Base-by-base conservation (phyloP, 129 eudicot genomes). In the Heracleum sosnowskyi region DNA sequence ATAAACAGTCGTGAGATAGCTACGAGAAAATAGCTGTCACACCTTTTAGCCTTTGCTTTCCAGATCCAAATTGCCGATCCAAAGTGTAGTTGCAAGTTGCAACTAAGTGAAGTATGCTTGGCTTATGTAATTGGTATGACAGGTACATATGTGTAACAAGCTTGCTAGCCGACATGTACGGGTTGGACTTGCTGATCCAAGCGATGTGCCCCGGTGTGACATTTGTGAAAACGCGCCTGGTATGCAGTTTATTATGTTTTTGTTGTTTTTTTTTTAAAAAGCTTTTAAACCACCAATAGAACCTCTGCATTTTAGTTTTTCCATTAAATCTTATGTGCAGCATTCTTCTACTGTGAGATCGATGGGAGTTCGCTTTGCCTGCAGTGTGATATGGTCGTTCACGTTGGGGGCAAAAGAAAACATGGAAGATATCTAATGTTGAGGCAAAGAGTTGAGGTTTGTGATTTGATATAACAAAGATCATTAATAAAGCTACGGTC, bases 311-410 rank as follows among this genome's bases (percentile, higher is more conserved):
- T 74, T 74, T 34, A 74, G 20, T 44, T 45, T 31, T 79, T 68
- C 35, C 40, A 16, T 68, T 36, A 78, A 42, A 69, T n/a, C 81
- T 37, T 79, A 5, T 81, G 75, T 84, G 89, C 84, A 93, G 97
- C 97, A 81, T 93, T 93, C 89, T 93, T 93, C 86, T 91, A 91
- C 81, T 93, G 98, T 83, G 98, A 91, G 90, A 83, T 91, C 72
- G 98, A 91, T 81, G 98, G 98, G 79, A 93, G 93, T 85, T 93
- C 97, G 60, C 91, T 91, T 40, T 93, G 98, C 77, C 88, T 93
- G 83, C 98, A 93, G 73, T 93, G 98, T 78, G 98, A 93, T 88
- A 91, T 93, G 98, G 82, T 84, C 75, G 98, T 91, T 80, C 98
- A 93, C 75, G 97, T 93, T 70, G 98, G 97, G 40, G 97, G 98